Evolutionary conservation across 371 early-diverging fungal species (phyloP).

Genomic region (Lichtheimia ramosa): DNA sequence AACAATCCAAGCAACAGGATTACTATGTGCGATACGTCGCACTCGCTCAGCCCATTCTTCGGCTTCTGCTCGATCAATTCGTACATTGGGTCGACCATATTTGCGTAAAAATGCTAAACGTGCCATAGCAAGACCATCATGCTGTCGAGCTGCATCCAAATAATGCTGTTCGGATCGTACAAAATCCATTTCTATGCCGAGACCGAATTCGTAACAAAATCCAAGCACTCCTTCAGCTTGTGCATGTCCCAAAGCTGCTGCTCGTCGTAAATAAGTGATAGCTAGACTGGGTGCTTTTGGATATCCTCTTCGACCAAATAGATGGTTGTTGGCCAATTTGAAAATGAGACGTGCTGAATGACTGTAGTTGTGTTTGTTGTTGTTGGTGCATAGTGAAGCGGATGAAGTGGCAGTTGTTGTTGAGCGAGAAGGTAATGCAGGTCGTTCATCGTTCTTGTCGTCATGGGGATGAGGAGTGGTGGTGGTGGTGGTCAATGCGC

Average conservation of each 20-base stretch:
- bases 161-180: conserved; percentile 62
- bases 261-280: conserved; percentile 42
- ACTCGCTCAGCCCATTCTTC: conserved; percentile 58
- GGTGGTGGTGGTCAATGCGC: conserved; percentile 8
- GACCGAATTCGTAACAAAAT: conserved; percentile 82
- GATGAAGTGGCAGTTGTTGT: conserved; percentile 3
- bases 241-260: conserved; percentile 38
- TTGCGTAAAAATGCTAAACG: conserved; percentile 74
- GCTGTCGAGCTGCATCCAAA: conserved; percentile 35
- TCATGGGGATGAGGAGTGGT: neutral
- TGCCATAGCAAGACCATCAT: conserved; percentile 57
- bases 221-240: conserved; percentile 59
- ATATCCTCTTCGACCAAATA: conserved; percentile 58
- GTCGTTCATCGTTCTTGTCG: conserved; percentile 10
- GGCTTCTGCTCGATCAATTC: conserved; percentile 71
- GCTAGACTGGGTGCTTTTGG: conserved; percentile 43
- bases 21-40: conserved; percentile 16
- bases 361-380: neutral
- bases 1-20: conserved; percentile 11
- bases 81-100: conserved; percentile 75
- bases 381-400: neutral
- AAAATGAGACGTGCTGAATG: conserved; percentile 27
- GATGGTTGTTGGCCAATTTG: conserved; percentile 45
- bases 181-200: conserved; percentile 60
- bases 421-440: conserved; percentile 16